phyloP scores from a whole-genome alignment of 2,329 filamentous ascomycete genomes.

The Colletotrichum sp. region DNA sequence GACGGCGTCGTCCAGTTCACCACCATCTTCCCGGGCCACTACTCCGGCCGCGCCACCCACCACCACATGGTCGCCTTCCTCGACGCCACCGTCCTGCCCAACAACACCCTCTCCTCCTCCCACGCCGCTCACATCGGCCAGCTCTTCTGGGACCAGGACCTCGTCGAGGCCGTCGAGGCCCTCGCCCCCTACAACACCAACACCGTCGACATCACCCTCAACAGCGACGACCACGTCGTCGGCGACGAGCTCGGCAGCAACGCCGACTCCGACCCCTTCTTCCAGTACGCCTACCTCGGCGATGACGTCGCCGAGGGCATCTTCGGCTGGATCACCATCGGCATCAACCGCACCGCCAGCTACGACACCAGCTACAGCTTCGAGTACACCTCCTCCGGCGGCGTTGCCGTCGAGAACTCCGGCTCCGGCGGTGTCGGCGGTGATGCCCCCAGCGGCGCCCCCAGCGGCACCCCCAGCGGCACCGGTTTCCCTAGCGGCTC shows the following conservation, averaged over 20 bases:
- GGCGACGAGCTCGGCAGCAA: constrained; percentile 43
- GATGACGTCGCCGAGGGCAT: constrained; percentile 49
- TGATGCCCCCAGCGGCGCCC: constrained; percentile 5
- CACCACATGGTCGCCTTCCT: constrained; percentile 40
- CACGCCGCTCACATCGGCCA: constrained; percentile 37
- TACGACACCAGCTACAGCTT: not conserved
- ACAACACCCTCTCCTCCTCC: constrained; percentile 49
- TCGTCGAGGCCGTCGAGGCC: constrained; percentile 7
- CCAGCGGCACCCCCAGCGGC: constrained; percentile 19
- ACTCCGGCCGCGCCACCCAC: constrained; percentile 49
- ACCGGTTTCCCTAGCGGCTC: not conserved
- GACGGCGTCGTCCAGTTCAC: constrained; percentile 38
- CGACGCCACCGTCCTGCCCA: constrained; percentile 27
- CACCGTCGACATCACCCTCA: not conserved
- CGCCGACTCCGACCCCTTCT: constrained; percentile 54
- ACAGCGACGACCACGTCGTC: constrained; percentile 49
- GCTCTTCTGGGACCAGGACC: constrained; percentile 16
- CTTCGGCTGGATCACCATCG: constrained; percentile 53
- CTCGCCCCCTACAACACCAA: constrained; percentile 11
- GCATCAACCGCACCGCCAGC: constrained; percentile 34
- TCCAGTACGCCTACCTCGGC: constrained; percentile 57
- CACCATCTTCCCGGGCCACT: constrained; percentile 51
- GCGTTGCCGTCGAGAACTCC: not conserved
- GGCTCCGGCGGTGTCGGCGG: not conserved
- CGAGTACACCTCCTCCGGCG: not conserved